Evolutionary conservation across 768 basidiomycete genomes (phyloP).

Genomic region (Mrakia hoshinonis): DNA sequence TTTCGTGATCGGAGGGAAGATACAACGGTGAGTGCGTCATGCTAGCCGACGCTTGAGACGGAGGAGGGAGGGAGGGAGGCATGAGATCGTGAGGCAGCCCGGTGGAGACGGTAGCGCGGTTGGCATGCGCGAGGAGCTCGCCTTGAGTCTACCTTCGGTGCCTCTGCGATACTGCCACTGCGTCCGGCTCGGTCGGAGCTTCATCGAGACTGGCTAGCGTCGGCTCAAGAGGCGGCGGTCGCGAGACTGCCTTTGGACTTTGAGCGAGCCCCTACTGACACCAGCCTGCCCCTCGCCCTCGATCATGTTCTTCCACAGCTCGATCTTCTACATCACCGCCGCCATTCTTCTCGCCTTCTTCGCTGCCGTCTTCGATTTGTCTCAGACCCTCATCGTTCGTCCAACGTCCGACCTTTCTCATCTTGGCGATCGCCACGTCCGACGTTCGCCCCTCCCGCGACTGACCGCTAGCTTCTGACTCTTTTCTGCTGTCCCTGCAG

Average conservation of each 20-base stretch:
- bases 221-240: too few species aligned
- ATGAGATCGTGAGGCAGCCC: background rate
- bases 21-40: background rate
- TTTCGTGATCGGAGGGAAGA: constrained; percentile 1
- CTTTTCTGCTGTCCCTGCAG: background rate
- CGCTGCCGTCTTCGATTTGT: constrained; percentile 11
- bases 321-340: constrained; percentile 15
- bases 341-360: constrained; percentile 13
- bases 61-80: background rate
- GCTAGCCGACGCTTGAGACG: background rate
- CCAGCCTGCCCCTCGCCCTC: too few species aligned
- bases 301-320: background rate
- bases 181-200: too few species aligned
- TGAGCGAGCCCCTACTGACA: background rate
- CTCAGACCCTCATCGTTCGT: constrained; percentile 21
- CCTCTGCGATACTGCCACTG: too few species aligned
- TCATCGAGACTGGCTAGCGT: too few species aligned
- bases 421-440: background rate
- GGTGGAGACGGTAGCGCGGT: too few species aligned
- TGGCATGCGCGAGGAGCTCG: too few species aligned
- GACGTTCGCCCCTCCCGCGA: background rate
- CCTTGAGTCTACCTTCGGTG: too few species aligned
- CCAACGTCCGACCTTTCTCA: too few species aligned
- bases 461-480: background rate
- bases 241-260: too few species aligned